phyloP scores from a whole-genome alignment of 23 red algal genomes.

The Gracilariopsis chorda region DNA sequence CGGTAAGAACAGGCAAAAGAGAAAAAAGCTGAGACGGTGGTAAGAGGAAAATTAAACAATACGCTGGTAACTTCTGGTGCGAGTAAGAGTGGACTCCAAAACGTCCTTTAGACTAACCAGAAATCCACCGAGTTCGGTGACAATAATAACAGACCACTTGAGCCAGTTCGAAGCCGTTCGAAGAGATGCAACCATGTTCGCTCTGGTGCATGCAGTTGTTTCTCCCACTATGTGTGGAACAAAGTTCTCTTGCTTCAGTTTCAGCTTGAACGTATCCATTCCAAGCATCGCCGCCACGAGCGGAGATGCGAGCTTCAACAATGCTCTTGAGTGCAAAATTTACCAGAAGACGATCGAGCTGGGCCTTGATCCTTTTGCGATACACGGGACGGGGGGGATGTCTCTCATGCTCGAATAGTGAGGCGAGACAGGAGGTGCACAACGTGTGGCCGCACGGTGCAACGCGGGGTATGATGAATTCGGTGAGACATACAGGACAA shows the following conservation, averaged over 20 bases:
- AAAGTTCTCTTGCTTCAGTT: conserved; percentile 32
- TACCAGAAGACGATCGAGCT: conserved; percentile 36
- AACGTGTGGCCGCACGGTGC: conserved; percentile 56
- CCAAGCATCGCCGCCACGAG: conserved; percentile 28
- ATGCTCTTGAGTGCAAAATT: conserved; percentile 60
- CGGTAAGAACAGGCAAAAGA: too few species aligned
- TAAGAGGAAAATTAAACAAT: conserved; percentile 19
- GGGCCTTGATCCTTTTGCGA: conserved; percentile 34
- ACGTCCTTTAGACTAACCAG: conserved; percentile 75
- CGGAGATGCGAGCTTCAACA: conserved; percentile 34
- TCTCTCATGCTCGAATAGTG: conserved; percentile 50
- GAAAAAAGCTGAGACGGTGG: too few species aligned
- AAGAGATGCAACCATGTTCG: conserved; percentile 16
- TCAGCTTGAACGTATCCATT: conserved; percentile 22
- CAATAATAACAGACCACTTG: conserved; percentile 69
- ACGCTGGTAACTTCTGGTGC: conserved; percentile 45
- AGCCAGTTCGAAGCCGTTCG: conserved; percentile 63
- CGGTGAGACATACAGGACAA: conserved; percentile 56
- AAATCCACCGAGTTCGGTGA: conserved; percentile 65
- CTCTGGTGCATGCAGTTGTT: not conserved
- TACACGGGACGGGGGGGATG: conserved; percentile 50
- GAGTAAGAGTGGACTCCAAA: conserved; percentile 10
- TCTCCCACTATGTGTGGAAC: not conserved
- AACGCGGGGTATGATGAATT: conserved; percentile 49
- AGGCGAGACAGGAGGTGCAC: conserved; percentile 42